Base-by-base conservation (phyloP, 2,329 filamentous ascomycete genomes). In the Laburnicola sp. region DNA sequence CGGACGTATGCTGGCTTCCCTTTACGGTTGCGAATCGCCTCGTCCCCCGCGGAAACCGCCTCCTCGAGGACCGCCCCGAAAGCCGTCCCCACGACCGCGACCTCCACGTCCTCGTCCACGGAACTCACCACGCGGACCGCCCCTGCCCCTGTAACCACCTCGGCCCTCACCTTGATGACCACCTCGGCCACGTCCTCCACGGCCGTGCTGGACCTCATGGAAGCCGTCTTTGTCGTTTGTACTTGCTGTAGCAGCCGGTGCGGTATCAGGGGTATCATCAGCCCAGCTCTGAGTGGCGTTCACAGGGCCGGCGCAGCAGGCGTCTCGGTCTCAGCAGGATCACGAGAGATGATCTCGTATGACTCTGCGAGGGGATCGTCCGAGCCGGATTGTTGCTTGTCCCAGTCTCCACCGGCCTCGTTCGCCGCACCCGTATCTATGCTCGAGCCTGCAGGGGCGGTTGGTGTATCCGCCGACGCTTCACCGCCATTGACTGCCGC, bases 201-300 rank as follows among this genome's bases (percentile, higher is more conserved):
- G 71, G 46, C 59, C 62, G 53, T 72, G 69, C 36, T 69, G 83
- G 8, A 91, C 87, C 64, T 87, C 84, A 53, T 87, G 85, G 79
- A 91, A 91, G 23, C 87, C 88, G 64, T 90, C 88, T 43, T 79
- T 75, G 41, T 75, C 73, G 30, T 73, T 65, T 22, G 68, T 48
- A 42, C 74, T 54, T 16, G 65, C 53, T n/a, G 65, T 57, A 38
- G 69, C 52, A 22, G 71, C 52, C 25, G 63, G 63, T 39, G 59
- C 58, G 21, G 63, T 64, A 31, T 71, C 69, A 9, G 65, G 63
- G 22, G 88, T 83, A 54, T 94, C 89, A 64, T 96, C 91, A 25
- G 89, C 89, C 89, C 89, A 95, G 64, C 86, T 91, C 67, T 87
- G 85, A 5, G 83, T 84, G 40, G 85, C 82, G n/a, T 82, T 84